These are phyloP conservation scores for Pseudogymnoascus pannorum DNA, from an alignment of 2,329 filamentous ascomycete genomes.

Conservation along the genomic window DNA sequence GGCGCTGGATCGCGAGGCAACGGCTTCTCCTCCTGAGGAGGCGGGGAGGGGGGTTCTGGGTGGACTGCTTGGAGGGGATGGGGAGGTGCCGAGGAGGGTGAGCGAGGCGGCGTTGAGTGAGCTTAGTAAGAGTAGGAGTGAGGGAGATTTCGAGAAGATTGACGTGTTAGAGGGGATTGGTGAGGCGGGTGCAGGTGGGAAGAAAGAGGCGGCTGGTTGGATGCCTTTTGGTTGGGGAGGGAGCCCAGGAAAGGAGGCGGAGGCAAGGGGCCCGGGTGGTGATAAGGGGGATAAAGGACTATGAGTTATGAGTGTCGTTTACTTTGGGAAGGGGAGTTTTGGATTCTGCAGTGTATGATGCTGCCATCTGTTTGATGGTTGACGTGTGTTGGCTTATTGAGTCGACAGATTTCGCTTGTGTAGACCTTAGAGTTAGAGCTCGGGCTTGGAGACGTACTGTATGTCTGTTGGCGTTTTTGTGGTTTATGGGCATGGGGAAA, in stretches of 20 bases:
- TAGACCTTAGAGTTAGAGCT: conserved; percentile 16
- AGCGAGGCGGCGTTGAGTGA: conserved; percentile 35
- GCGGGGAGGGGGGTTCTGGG: conserved; percentile 17
- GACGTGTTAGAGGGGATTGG: conserved; percentile 43
- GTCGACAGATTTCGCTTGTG: conserved; percentile 5
- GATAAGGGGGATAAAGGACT: background rate
- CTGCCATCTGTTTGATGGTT: conserved; percentile 11
- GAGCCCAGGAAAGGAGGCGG: conserved; percentile 13
- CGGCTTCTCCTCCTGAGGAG: conserved; percentile 32
- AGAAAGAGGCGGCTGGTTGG: conserved; percentile 34
- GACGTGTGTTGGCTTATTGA: conserved; percentile 14
- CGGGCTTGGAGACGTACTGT: conserved; percentile 8
- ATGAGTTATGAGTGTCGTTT: conserved; percentile 9
- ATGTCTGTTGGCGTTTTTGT: conserved; percentile 7
- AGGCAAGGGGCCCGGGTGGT: background rate
- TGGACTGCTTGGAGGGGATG: conserved; percentile 25
- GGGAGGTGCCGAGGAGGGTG: conserved; percentile 25
- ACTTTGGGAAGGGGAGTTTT: background rate
- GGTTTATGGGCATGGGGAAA: background rate
- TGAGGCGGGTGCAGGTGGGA: conserved; percentile 25
- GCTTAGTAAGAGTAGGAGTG: conserved; percentile 74
- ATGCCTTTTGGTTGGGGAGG: conserved; percentile 43
- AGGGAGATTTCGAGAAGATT: conserved; percentile 82
- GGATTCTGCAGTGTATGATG: background rate
- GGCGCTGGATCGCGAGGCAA: conserved; percentile 73